A percentile compares a stretch with the other conserved stretches of the same genome.
These are phyloP conservation scores for Fraxinus quadrangulata DNA, from an alignment of 257 asterid species.

Conservation along the genomic window DNA sequence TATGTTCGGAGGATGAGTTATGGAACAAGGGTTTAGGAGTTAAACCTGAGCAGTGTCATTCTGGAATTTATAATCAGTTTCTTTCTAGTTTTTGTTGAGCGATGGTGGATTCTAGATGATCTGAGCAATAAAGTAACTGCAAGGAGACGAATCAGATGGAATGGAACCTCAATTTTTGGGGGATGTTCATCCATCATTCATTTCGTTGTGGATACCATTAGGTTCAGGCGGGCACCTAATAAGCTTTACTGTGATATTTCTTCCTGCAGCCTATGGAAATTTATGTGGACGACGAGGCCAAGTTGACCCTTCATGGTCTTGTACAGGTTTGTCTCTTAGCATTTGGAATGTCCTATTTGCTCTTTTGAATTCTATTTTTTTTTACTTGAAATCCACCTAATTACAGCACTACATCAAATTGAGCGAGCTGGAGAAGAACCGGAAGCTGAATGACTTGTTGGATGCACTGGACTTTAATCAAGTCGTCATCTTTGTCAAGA, in stretches of 20 bases:
- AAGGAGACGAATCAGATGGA: constrained; percentile 54
- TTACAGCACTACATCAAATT: constrained; percentile 92
- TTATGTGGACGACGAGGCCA: constrained; percentile 94
- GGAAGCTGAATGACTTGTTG: constrained; percentile 85
- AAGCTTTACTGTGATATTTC: constrained; percentile 78
- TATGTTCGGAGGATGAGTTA: constrained; percentile 2
- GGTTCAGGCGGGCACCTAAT: constrained; percentile 74
- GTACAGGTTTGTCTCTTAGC: constrained; percentile 62
- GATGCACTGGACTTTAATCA: constrained; percentile 95
- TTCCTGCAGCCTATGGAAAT: constrained; percentile 97
- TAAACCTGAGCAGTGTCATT: constrained; percentile 11
- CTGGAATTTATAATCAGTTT: constrained; percentile 13
- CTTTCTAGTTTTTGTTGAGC: constrained; percentile 28
- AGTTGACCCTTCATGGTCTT: constrained; percentile 95
- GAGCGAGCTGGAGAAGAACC: constrained; percentile 85
- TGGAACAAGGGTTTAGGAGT: constrained; percentile 15
- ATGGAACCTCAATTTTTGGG: constrained; percentile 40
- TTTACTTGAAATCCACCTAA: constrained; percentile 8
- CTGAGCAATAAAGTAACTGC: constrained; percentile 38
- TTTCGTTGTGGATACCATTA: constrained; percentile 64
- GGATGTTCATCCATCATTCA: constrained; percentile 52
- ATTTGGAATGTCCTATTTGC: neutral
- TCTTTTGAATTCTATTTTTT: neutral
- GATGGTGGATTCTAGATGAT: constrained; percentile 31
- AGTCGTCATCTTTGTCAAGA: constrained; percentile 89